phyloP scores from a whole-genome alignment of 805 yeast genomes.

The Candida insectorum region DNA sequence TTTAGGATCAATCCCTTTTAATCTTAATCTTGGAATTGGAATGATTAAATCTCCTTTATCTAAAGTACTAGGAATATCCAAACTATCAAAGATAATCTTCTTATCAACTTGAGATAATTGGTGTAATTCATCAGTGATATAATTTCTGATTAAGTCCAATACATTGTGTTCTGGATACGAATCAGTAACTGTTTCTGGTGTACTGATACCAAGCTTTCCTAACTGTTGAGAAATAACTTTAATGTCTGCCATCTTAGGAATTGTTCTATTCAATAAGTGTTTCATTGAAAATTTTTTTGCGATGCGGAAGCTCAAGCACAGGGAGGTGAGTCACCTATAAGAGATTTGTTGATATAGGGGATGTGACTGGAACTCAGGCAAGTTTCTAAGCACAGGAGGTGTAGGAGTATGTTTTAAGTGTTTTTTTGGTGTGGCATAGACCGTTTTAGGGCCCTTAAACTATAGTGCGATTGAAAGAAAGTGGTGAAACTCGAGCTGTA shows the following conservation, averaged over 20 bases:
- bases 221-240: conserved; percentile 32
- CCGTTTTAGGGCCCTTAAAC: too few relatives aligned
- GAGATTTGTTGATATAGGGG: too few relatives aligned
- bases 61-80: conserved; percentile 81
- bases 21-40: conserved; percentile 81
- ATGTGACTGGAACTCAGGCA: too few relatives aligned
- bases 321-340: too few relatives aligned
- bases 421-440: too few relatives aligned
- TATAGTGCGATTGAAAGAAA: too few relatives aligned
- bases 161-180: conserved; percentile 79
- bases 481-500: too few relatives aligned
- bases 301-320: too few relatives aligned
- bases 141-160: conserved; percentile 85
- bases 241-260: conserved; percentile 12
- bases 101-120: conserved; percentile 70
- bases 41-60: conserved; percentile 92
- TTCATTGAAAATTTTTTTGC: conserved; percentile 11
- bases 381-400: too few relatives aligned
- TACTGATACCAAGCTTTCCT: conserved; percentile 31
- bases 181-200: conserved; percentile 48
- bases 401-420: too few relatives aligned
- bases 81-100: conserved; percentile 70
- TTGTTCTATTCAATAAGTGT: conserved; percentile 10
- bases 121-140: conserved; percentile 76
- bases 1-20: conserved; percentile 78